Conservation (phyloP, 306 rosid genomes). For the Gleditsia sinensis region DNA sequence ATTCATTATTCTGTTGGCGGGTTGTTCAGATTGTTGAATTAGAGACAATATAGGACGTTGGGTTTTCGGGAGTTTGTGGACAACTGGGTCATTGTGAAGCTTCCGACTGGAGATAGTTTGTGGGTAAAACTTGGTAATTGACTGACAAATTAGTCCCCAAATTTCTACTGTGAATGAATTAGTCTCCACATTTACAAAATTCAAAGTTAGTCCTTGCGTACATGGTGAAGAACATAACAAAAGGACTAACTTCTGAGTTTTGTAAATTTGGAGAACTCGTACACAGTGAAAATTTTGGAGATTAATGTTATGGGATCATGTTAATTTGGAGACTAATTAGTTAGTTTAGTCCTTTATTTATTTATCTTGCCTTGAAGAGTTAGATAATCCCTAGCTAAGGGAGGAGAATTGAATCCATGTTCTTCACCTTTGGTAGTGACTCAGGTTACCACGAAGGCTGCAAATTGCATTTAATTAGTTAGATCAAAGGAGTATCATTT, state of each 20-base stretch:
- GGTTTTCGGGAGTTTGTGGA: not conserved
- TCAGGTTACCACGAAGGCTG: not conserved
- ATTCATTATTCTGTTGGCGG: not conserved
- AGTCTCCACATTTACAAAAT: too few relatives aligned
- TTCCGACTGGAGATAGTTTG: constrained; percentile 9
- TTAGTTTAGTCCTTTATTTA: too few relatives aligned
- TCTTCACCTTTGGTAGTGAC: not conserved
- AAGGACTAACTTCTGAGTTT: too few relatives aligned
- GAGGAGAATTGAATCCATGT: not conserved
- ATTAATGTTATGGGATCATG: too few relatives aligned
- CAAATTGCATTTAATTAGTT: constrained; percentile 11
- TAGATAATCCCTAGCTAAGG: not conserved
- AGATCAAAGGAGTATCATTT: not conserved
- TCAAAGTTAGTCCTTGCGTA: too few relatives aligned
- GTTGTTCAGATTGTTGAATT: not conserved
- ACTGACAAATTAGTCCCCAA: not conserved
- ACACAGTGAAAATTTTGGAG: too few relatives aligned
- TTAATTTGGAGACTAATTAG: too few relatives aligned
- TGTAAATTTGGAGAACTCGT: too few relatives aligned
- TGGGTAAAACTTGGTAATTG: not conserved
- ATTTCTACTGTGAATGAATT: constrained; percentile 15
- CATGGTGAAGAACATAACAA: too few relatives aligned
- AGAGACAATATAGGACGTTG: not conserved
- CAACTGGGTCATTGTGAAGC: not conserved
- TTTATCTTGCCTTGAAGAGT: not conserved